phyloP scores from a whole-genome alignment of 805 yeast species.

The Nakazawaea ernobii region DNA sequence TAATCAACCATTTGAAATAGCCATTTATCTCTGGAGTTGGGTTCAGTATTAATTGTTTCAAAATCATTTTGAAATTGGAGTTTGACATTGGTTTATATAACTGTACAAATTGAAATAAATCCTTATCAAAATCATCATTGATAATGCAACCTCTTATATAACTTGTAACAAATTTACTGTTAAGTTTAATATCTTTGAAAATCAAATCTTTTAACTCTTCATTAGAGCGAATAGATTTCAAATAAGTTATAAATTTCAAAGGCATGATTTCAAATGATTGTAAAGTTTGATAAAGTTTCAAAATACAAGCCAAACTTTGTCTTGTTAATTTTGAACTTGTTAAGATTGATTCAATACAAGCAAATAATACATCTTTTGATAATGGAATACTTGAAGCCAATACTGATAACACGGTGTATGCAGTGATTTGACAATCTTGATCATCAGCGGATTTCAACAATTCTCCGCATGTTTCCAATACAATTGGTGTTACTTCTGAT shows the following conservation, averaged over 20 bases:
- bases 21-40: conserved; percentile 16
- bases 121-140: conserved; percentile 11
- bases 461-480: conserved; percentile 54
- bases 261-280: conserved; percentile 26
- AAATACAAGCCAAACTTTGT: conserved; percentile 41
- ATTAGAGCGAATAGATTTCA: not conserved
- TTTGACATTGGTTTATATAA: conserved; percentile 12
- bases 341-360: conserved; percentile 56
- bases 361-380: conserved; percentile 46
- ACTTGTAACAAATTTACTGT: conserved; percentile 21
- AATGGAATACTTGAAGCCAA: conserved; percentile 69
- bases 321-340: conserved; percentile 19
- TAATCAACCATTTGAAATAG: conserved; percentile 31
- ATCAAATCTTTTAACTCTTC: conserved; percentile 8
- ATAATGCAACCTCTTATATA: conserved; percentile 22
- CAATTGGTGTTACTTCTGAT: conserved; percentile 45
- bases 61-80: conserved; percentile 19
- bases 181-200: conserved; percentile 4
- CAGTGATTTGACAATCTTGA: conserved; percentile 70
- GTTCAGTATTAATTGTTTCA: conserved; percentile 17
- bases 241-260: conserved; percentile 11
- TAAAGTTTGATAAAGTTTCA: conserved; percentile 44
- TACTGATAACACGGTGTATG: conserved; percentile 78
- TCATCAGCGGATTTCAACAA: conserved; percentile 37
- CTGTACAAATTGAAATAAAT: conserved; percentile 5